These are phyloP conservation scores for Lithohypha guttulata DNA, from an alignment of 2,329 filamentous ascomycete species.

Conservation along the genomic window DNA sequence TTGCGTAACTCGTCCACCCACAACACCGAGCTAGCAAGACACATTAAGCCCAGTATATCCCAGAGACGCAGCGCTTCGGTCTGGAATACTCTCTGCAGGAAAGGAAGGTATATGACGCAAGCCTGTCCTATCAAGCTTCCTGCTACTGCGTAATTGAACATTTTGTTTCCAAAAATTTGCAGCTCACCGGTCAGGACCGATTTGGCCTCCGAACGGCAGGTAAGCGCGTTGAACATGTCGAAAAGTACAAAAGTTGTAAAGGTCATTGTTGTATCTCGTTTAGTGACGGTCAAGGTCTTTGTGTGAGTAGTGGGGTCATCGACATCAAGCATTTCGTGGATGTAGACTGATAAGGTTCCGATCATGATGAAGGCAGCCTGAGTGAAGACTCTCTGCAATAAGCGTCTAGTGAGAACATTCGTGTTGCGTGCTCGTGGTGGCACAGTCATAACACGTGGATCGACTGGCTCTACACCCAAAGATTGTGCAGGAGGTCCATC, in stretches of 20 bases:
- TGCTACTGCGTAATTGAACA: conserved; percentile 93
- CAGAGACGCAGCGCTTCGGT: conserved; percentile 69
- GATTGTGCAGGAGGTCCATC: conserved; percentile 96
- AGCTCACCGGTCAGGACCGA: conserved; percentile 80
- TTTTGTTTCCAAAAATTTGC: conserved; percentile 69
- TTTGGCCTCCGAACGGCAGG: conserved; percentile 84
- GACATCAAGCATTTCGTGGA: conserved; percentile 77
- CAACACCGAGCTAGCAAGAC: conserved; percentile 80
- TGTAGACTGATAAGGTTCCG: conserved; percentile 84
- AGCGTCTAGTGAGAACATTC: conserved; percentile 73
- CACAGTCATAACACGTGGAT: conserved; percentile 84
- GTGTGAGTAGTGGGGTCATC: conserved; percentile 29
- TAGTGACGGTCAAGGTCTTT: conserved; percentile 57
- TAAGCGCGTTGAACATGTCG: conserved; percentile 98
- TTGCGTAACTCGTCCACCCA: conserved; percentile 91
- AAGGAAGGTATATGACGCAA: conserved; percentile 88
- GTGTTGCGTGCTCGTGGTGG: conserved; percentile 80
- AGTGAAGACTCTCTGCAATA: conserved; percentile 76
- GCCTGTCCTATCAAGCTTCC: conserved; percentile 76
- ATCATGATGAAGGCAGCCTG: conserved; percentile 84
- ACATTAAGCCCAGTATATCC: conserved; percentile 62
- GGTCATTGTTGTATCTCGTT: conserved; percentile 96
- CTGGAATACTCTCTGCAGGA: conserved; percentile 89
- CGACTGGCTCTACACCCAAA: conserved; percentile 87
- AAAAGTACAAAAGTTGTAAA: conserved; percentile 98